Conservation (phyloP, 148 eudicot genomes). For the Chenopodium formosanum region DNA sequence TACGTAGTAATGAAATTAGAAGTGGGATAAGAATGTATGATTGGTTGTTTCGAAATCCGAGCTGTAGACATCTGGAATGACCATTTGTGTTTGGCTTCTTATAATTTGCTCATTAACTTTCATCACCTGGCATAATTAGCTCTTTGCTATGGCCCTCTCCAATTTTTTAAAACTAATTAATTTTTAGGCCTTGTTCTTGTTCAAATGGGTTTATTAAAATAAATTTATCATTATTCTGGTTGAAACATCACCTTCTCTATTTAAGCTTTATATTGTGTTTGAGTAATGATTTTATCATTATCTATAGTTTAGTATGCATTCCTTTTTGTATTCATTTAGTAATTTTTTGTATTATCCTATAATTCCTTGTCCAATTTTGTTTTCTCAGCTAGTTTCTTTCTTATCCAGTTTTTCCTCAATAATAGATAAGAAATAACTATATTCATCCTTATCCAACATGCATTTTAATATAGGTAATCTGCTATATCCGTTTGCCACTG, state of each 20-base stretch:
- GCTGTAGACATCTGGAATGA: conserved; percentile 19
- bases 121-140: background rate
- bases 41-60: background rate
- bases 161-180: background rate
- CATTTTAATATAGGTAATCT: background rate
- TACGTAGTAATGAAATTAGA: background rate
- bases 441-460: background rate
- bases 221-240: background rate
- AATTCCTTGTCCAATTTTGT: background rate
- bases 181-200: background rate
- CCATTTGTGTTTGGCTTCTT: background rate
- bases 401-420: conserved; percentile 4
- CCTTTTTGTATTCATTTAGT: conserved; percentile 4
- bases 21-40: background rate
- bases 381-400: background rate
- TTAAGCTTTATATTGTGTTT: conserved; percentile 7
- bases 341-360: background rate
- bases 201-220: background rate
- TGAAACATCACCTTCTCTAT: background rate
- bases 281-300: conserved; percentile 21
- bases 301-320: background rate
- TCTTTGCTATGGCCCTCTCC: background rate
- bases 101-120: background rate
- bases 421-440: background rate
- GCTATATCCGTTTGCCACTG: background rate